Evolutionary conservation across 345 rosid genomes (phyloP), one percentile per base, ranked within the genome.

Genomic region (Euphorbia lathyris): DNA sequence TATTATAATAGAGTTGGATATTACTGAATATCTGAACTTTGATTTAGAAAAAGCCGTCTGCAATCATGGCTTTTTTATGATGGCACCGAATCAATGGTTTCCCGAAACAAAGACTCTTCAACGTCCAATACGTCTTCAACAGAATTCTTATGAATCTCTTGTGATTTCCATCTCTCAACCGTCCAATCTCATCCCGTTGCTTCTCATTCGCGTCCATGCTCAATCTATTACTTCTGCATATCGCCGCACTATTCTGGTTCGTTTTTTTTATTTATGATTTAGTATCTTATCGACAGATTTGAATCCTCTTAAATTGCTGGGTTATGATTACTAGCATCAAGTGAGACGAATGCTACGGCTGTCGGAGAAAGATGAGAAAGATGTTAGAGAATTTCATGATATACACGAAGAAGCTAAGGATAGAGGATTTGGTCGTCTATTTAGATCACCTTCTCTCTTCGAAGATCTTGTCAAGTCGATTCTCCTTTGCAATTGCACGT

Each of bases 1-100:
- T n/a, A n/a, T n/a, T n/a, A n/a, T n/a, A n/a, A n/a, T n/a, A n/a
- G n/a, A n/a, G 25, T 51, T 51, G 22, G 56, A 20, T 2, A 9
- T 19, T 7, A 7, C 8, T n/a, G 23, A 51, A 6, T 50, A 38
- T 9, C 42, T 7, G n/a, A 19, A 7, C 8, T 51, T 51, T 25
- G 14, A 72, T 9, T 63, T 86, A 74, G 88, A 81, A 60, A 74
- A 36, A 45, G 79, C 84, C 2, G 78, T 84, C 9, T 84, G 90
- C 66, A 86, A 84, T 47, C 90, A 86, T 57, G 88, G 88, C 0
- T 84, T 77, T 26, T 84, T 83, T 61, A 86, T 84, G 88, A 84
- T 84, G 88, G 73, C 85, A 65, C 88, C 87, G 1, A 84, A 86
- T 12, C 45, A 55, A 0, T 84, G 87, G 88, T 36, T 66, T 22